Base-by-base conservation (phyloP, 768 basidiomycete species). In the Dioszegia hungarica region DNA sequence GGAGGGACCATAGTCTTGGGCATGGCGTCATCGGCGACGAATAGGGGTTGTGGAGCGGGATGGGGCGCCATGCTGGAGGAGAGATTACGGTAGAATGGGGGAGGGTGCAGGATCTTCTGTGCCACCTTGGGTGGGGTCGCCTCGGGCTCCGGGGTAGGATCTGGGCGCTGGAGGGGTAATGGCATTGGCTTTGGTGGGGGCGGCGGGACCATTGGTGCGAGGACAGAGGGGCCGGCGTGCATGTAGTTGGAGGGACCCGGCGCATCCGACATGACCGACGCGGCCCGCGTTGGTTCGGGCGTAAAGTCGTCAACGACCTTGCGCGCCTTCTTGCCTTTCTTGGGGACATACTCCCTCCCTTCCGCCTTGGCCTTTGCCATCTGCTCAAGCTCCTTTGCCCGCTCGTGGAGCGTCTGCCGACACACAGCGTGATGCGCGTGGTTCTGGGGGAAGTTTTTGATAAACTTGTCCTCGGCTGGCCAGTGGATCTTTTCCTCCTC, bases 311-410 rank as follows among this genome's bases (percentile, higher is more conserved):
- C 49, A 14, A 20, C 37, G 37, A 64, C 28, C 49, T 72, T 72
- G n/a, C 63, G 39, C 15, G 56, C 67, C 57, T 72, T 72, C 50
- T 72, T 72, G 8, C 63, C 70, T 57, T 72, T 72, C 57, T 72
- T 72, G 14, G 70, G 70, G 0, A 72, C 58, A 52, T 72, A 72
- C 12, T 59, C 61, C 31, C 56, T 51, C 4, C 70, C 70, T 34
- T 68, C 70, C 25, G 59, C 44, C 12, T 55, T 56, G 12, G 70
- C 70, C 45, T 64, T 66, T 8, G 62, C 64, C 36, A 68, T 72
- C 10, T 63, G 63, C 34, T 67, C 70, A 39, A 57, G 48, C 63
- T 72, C 70, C 48, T 72, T 72, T 5, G 53, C 52, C 33, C 49
- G 34, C 47, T 72, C 70, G 43, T 72, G 67, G 37, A 64, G 15